Percentiles rank a stretch among this genome's conserved stretches.
These are phyloP conservation scores for Trichoderma brevicompactum DNA, from an alignment of 2,329 filamentous ascomycete genomes.

Conservation along the genomic window DNA sequence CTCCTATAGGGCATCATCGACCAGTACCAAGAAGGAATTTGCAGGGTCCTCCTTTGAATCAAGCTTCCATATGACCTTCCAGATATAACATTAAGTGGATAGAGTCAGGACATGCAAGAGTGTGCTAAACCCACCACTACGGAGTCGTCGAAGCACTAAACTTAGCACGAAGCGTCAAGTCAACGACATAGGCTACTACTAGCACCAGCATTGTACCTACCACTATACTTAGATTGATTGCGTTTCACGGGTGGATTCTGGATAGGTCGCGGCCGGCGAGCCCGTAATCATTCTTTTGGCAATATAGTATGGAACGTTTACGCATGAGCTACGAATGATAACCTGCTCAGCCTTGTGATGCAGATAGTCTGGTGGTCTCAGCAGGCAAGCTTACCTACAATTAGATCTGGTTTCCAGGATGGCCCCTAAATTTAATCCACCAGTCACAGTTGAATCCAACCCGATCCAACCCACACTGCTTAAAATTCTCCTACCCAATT, in stretches of 20 bases:
- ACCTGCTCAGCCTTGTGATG: neutral
- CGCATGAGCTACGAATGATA: neutral
- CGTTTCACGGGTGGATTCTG: neutral
- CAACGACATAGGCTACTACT: too few relatives aligned
- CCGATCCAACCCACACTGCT: neutral
- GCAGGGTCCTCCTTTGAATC: neutral
- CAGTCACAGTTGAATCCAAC: slow-evolving; percentile 16
- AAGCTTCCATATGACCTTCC: neutral
- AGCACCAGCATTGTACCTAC: too few relatives aligned
- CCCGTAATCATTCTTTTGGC: neutral
- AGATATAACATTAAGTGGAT: neutral
- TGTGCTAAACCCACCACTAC: neutral
- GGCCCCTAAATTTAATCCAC: slow-evolving; percentile 26
- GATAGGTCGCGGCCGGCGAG: neutral
- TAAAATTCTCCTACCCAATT: neutral
- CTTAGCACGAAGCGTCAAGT: too few relatives aligned
- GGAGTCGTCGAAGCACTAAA: neutral
- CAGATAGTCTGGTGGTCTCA: neutral
- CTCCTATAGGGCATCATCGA: neutral
- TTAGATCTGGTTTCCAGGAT: slow-evolving; percentile 9
- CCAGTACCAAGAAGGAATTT: neutral
- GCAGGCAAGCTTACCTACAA: neutral
- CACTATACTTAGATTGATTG: neutral
- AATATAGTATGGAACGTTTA: neutral
- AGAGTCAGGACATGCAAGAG: neutral